Evolutionary conservation across 2,329 filamentous ascomycete species (phyloP), one percentile per base, ranked within the genome.

Genomic region (Colletotrichum tabaci): DNA sequence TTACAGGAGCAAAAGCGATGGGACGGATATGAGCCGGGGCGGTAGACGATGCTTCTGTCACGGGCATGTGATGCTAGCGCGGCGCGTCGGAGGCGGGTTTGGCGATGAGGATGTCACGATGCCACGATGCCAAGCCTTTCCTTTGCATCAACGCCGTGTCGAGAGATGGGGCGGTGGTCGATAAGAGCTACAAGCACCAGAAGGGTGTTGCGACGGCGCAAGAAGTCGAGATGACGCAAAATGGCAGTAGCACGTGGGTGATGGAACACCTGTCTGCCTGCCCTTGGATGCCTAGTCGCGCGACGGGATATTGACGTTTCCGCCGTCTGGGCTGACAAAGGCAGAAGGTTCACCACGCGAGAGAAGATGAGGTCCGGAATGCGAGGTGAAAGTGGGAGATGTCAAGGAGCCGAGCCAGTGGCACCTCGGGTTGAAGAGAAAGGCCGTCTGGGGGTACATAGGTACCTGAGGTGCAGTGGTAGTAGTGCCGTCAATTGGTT

Each of bases 301-400:
- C 60, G 46, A 50, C 46, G 60, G 60, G 47, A 50, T 23, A 4
- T 52, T 18, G 60, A 30, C 18, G 15, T 46, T 42, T 38, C 16
- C 46, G 18, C 60, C 60, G 60, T 62, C 60, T 40, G 47, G 44
- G 47, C 47, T 50, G 60, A 49, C 60, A 40, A 62, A 49, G 47
- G 38, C 56, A 60, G 56, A 60, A 38, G 60, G 47, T 38, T 46
- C 23, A 40, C 23, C 42, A 35, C 26, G 16, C 42, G 47, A 42
- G 47, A 52, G 30, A 35, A 35, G 30, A 13, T 50, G 58, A 49
- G 38, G 58, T 50, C 46, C 21, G 50, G 50, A 38, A 40, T 12
- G 58, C 44, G 60, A 52, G 46, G 38, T 62, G 60, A 40, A 50
- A 10, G 60, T 52, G 35, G 47, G 47, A 52, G 60, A 62, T 52